phyloP scores from a whole-genome alignment of 179 eudicot genomes.

The Amaranthus tricolor region DNA sequence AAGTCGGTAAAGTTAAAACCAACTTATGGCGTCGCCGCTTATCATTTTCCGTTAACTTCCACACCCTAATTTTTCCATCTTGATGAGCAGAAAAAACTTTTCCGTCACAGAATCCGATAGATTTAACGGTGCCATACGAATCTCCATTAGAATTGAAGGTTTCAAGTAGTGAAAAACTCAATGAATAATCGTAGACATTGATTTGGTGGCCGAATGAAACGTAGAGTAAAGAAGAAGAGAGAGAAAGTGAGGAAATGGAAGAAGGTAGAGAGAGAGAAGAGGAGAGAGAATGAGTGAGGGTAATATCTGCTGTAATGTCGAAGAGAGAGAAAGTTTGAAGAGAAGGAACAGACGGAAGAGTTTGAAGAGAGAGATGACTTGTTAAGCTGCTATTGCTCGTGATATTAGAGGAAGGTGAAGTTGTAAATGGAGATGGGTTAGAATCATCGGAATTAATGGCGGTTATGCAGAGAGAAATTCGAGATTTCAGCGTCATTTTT shows the following conservation, averaged over 20 bases:
- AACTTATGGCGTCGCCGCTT: slow-evolving; percentile 20
- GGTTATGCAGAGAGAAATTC: slow-evolving; percentile 12
- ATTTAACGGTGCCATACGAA: slow-evolving; percentile 53
- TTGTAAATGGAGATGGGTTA: background rate
- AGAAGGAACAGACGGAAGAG: slow-evolving; percentile 76
- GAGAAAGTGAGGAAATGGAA: slow-evolving; percentile 36
- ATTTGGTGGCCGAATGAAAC: slow-evolving; percentile 57
- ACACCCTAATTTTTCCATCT: slow-evolving; percentile 43
- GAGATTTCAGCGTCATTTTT: slow-evolving; percentile 21
- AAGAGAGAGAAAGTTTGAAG: slow-evolving; percentile 46
- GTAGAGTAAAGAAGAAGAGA: slow-evolving; percentile 42
- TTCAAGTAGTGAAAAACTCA: slow-evolving; percentile 28
- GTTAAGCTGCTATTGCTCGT: slow-evolving; percentile 32
- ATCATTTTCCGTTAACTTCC: slow-evolving; percentile 26
- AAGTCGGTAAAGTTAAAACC: slow-evolving; percentile 31
- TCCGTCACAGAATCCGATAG: slow-evolving; percentile 41
- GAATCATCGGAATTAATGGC: slow-evolving; percentile 16
- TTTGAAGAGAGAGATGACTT: slow-evolving; percentile 55
- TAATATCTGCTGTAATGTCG: slow-evolving; percentile 28
- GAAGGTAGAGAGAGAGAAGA: slow-evolving; percentile 29
- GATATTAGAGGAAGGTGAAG: background rate
- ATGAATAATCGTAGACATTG: slow-evolving; percentile 42
- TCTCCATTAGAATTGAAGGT: slow-evolving; percentile 31
- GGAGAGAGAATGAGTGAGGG: slow-evolving; percentile 28
- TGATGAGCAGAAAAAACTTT: slow-evolving; percentile 40